Percentiles rank a stretch among this genome's conserved stretches.
Evolutionary conservation across 2,329 filamentous ascomycete genomes (phyloP).

Genomic region (Gremmenia infestans): DNA sequence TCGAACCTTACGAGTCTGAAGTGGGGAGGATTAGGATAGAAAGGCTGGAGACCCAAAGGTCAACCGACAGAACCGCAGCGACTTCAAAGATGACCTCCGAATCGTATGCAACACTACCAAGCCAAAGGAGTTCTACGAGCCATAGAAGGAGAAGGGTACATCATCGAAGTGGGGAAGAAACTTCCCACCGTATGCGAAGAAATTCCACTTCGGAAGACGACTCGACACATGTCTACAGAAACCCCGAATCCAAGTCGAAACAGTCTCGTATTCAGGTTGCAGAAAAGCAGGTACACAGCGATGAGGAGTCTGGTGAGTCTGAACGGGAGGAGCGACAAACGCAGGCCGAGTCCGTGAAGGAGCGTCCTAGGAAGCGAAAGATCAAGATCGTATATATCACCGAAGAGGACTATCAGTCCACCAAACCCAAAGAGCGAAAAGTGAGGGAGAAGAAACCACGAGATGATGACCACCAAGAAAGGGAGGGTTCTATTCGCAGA

Average conservation of each 20-base stretch:
- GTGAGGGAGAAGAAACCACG: conserved; percentile 8
- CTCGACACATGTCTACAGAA: conserved; percentile 19
- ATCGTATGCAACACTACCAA: conserved; percentile 22
- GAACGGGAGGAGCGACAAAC: conserved; percentile 7
- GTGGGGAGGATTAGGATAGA: conserved; percentile 25
- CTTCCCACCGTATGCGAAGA: conserved; percentile 17
- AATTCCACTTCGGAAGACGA: conserved; percentile 17
- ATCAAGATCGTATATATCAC: conserved; percentile 24
- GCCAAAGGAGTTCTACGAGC: conserved; percentile 15
- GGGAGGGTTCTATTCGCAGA: conserved; percentile 14
- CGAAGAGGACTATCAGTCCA: conserved; percentile 15
- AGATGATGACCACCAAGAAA: conserved; percentile 4
- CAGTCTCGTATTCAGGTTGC: conserved; percentile 10
- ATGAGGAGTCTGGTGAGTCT: conserved; percentile 23
- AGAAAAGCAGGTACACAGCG: conserved; percentile 19
- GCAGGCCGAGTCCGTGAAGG: conserved; percentile 8
- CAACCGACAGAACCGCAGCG: conserved; percentile 12
- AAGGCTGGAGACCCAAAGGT: conserved; percentile 22
- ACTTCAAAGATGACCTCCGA: conserved; percentile 23
- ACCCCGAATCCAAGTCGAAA: conserved; percentile 12
- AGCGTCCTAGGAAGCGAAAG: conserved; percentile 21
- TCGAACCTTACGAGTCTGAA: conserved; percentile 19
- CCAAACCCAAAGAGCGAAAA: conserved; percentile 15
- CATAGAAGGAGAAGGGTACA: conserved; percentile 20
- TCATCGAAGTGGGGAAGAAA: conserved; percentile 17